Evolutionary conservation across 352 stramenopile species (phyloP), one percentile per base, ranked within the genome.

Genomic region (Pythium biforme): DNA sequence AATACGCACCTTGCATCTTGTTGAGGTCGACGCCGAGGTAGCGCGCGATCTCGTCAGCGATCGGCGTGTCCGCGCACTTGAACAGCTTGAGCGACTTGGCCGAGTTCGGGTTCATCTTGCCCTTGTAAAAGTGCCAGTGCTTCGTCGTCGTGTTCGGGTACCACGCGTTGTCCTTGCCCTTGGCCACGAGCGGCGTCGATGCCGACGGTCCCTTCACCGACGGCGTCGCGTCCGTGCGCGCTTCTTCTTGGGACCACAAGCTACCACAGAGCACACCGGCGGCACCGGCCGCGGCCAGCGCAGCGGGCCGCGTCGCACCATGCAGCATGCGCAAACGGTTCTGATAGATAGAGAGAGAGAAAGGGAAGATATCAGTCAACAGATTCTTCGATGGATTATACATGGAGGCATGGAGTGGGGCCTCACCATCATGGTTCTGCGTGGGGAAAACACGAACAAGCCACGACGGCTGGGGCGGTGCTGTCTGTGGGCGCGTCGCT

Each of bases 61-160:
- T 92, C 29, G 86, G 86, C 60, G 84, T 94, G 25, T 94, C 86
- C 15, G 83, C 81, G 67, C 83, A 90, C 78, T 94, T 94, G 70
- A 95, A 95, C n/a, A 95, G 76, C 76, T 90, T 92, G 68, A 95
- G 81, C 57, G 82, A 89, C 72, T 94, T 91, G 72, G 79, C 79
- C 20, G 86, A 79, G 62, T 76, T 76, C 22, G 85, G 78, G 63
- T 90, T 89, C 76, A 94, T 85, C 70, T 94, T 95, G 50, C 86
- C 86, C 57, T 80, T 83, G 77, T 95, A 95, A 51, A 94, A 94
- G 66, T 95, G 83, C 86, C 86, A 95, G 75, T 91, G 76, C 67
- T 90, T 91, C 49, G 86, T 95, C 50, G 83, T 95, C 17, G 77
- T 88, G 73, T 93, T 90, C 19, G 82, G 83, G 59, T 83, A 84